Evolutionary conservation across 768 basidiomycete species (phyloP), one percentile per base, ranked within the genome.

Genomic region (Udeniomyces megalosporus): DNA sequence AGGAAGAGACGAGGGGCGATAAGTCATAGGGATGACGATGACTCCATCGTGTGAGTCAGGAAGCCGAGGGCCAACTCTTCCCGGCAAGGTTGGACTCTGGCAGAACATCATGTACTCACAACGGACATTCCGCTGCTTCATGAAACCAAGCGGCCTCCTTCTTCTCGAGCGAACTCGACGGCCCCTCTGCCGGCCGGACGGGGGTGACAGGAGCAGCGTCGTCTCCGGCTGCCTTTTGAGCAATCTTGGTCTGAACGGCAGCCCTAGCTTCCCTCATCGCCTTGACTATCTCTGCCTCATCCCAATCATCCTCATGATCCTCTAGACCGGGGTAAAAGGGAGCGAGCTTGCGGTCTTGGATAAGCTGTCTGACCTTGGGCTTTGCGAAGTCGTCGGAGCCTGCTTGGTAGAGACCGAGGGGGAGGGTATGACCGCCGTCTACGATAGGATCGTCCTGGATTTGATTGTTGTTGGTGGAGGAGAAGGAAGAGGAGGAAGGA

Each of bases 241-340:
- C 42, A 14, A 38, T 38, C 56, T 85, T 90, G 65, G 77, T 72
- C 45, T 62, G 49, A n/a, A 61, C 64, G 42, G 76, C 69, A 65
- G 81, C 79, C 42, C 80, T 79, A 20, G 78, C 72, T 60, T 84
- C 84, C 75, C 83, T 88, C 69, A 89, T 80, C 4, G 84, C 84
- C 8, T 84, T 81, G 29, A 90, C 80, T 64, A 96, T 84, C 71
- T 83, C 84, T 57, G 88, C 88, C 68, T 88, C 85, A 66, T 86
- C 84, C 89, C 89, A 96, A 47, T 80, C 80, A 15, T 86, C 84
- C 34, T 85, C 83, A 71, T 86, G 95, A 67, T 97, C 93, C 71
- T 95, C 90, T 48, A 99, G 78, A 14, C 95, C 93, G 38, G 90
- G 81, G 73, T 96, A 97, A 76, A 96, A 97, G 1, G 95, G 95